Evolutionary conservation across 116 monocot species (phyloP).

Genomic region (Zostera marina): DNA sequence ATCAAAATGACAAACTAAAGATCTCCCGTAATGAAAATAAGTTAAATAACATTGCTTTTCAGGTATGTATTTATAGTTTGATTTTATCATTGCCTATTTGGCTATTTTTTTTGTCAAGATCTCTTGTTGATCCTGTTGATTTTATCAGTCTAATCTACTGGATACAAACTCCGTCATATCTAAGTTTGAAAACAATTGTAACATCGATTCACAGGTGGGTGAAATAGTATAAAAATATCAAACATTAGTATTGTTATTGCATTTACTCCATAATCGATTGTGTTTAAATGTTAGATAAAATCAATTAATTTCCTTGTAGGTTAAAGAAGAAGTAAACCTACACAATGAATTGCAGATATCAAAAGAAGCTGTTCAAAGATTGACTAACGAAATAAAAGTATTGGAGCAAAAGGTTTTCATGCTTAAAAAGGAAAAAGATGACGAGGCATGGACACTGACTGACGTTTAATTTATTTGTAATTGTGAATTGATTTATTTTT

Average conservation of each 20-base stretch:
- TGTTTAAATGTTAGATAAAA: background rate
- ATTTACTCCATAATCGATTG: background rate
- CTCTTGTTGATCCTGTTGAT: background rate
- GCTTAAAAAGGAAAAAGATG: slow-evolving; percentile 61
- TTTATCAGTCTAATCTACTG: slow-evolving; percentile 29
- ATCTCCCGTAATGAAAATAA: slow-evolving; percentile 58
- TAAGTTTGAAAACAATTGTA: slow-evolving; percentile 8
- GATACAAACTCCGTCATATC: slow-evolving; percentile 49
- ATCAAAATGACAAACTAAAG: slow-evolving; percentile 48
- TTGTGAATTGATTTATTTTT: background rate
- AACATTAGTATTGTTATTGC: slow-evolving; percentile 2
- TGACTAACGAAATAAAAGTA: slow-evolving; percentile 50
- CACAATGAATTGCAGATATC: slow-evolving; percentile 48
- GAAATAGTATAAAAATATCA: background rate
- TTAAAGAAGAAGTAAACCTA: slow-evolving; percentile 44
- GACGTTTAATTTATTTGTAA: background rate
- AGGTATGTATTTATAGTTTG: slow-evolving; percentile 26
- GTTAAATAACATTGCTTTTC: slow-evolving; percentile 60
- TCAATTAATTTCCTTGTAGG: slow-evolving; percentile 12
- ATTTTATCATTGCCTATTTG: background rate
- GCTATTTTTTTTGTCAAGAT: background rate
- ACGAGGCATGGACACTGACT: slow-evolving; percentile 33
- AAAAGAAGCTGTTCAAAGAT: slow-evolving; percentile 37
- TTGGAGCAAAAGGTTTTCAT: slow-evolving; percentile 70
- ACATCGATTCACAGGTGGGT: slow-evolving; percentile 3